Base-by-base conservation (phyloP, 2,329 filamentous ascomycete species). In the Penicillium janthinellum region DNA sequence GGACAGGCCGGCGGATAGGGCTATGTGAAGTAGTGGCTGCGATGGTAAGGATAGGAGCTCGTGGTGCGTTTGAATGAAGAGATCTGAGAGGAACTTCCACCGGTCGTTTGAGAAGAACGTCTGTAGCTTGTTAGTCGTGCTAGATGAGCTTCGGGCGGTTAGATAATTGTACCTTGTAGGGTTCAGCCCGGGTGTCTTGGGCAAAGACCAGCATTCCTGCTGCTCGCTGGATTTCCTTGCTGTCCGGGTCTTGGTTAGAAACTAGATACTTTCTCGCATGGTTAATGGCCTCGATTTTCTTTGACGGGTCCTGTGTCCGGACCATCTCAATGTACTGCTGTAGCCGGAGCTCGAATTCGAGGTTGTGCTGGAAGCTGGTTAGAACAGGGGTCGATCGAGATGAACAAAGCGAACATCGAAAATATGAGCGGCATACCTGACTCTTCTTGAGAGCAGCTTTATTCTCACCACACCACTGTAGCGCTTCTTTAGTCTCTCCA, bases 291-390 rank as follows among this genome's bases (percentile, higher is more conserved):
- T 97, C 92, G 50, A 87, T 77, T 47, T 90, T 81, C 71, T 89
- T 92, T 6, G 79, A 73, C 25, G 84, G 81, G 4, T 88, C 82
- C 56, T 85, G 85, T 41, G 83, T 86, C 60, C 94, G 84, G 60
- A 96, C 87, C 61, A 98, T 83, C 77, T 98, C 95, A 68, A 98
- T 93, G 74, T 93, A 98, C 74, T 98, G 93, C 75, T 99, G 95
- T 69, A 96, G 84, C 12, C 95, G 88, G 45, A 99, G 84, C 82
- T 96, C 91, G 71, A 96, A 96, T 76, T 99, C 95, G 15, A 99
- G 84, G 66, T 90, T 90, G 70, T 89, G 92, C 83, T 92, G 52
- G 54, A 25, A 25, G 17, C 7, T 28, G 15, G 10, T 41, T 7
- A 28, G 37, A 34, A 34, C 42, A 22, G 28, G 8, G 14, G 3